Conservation (phyloP, 805 yeast genomes). For the Vanderwaltozyma tropicalis region DNA sequence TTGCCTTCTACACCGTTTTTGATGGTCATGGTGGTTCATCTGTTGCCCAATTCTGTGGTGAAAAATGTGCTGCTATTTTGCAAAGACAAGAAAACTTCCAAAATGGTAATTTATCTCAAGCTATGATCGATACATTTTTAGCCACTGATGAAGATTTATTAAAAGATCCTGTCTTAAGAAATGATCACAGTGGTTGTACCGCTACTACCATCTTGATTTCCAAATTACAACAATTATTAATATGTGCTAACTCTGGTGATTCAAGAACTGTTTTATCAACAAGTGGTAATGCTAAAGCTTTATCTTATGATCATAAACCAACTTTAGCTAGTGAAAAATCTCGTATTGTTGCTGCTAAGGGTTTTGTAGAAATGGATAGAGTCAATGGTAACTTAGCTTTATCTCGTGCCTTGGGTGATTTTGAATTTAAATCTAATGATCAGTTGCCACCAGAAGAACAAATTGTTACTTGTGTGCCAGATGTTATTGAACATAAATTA, state of each 20-base stretch:
- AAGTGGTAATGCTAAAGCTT: conserved; percentile 76
- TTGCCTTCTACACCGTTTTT: conserved; percentile 85
- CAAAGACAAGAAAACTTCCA: conserved; percentile 47
- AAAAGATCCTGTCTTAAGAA: conserved; percentile 53
- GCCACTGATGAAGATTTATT: conserved; percentile 76
- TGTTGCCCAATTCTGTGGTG: conserved; percentile 85
- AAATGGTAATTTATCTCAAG: conserved; percentile 44
- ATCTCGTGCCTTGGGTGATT: conserved; percentile 78
- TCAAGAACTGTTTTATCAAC: conserved; percentile 86
- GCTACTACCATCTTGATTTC: conserved; percentile 82
- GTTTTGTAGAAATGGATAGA: conserved; percentile 92
- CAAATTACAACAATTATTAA: conserved; percentile 32
- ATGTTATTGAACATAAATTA: conserved; percentile 69
- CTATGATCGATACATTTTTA: conserved; percentile 76
- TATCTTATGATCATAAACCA: conserved; percentile 85
- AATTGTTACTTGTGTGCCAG: conserved; percentile 91
- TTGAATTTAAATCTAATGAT: conserved; percentile 66
- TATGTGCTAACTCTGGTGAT: conserved; percentile 94
- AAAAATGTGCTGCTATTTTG: conserved; percentile 57
- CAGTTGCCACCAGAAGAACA: conserved; percentile 92
- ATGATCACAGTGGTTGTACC: conserved; percentile 93
- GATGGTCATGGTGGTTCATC: conserved; percentile 97
- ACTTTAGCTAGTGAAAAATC: conserved; percentile 88
- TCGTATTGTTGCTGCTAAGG: conserved; percentile 93
- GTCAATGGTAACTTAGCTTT: conserved; percentile 95